These are phyloP conservation scores for Teratosphaeriaceae sp. DNA, from an alignment of 2,329 filamentous ascomycete genomes.

Conservation along the genomic window DNA sequence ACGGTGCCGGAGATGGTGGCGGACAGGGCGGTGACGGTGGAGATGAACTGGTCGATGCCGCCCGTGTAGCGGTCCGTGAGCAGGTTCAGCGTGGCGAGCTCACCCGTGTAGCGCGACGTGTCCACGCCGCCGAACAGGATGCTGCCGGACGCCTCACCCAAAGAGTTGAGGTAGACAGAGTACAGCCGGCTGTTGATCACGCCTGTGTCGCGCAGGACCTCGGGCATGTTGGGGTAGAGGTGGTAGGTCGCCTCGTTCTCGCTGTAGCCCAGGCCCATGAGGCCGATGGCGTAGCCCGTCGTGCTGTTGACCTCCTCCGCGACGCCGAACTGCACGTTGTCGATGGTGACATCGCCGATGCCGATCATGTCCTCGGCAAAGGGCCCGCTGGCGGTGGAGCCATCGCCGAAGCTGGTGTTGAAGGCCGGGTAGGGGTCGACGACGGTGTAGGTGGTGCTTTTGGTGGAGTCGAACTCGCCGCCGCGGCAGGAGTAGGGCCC, in stretches of 20 bases:
- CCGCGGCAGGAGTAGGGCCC: conserved; percentile 21
- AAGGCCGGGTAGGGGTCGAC: conserved; percentile 20
- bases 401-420: conserved; percentile 26
- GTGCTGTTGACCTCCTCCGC: conserved; percentile 22
- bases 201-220: conserved; percentile 24
- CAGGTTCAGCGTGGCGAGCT: conserved; percentile 26
- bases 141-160: conserved; percentile 19
- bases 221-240: conserved; percentile 28
- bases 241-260: conserved; percentile 21
- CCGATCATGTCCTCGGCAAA: conserved; percentile 23
- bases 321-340: conserved; percentile 26
- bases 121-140: conserved; percentile 32
- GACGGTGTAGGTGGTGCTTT: conserved; percentile 22
- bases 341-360: conserved; percentile 23
- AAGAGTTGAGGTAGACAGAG: conserved; percentile 27
- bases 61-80: conserved; percentile 14
- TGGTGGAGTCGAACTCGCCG: conserved; percentile 22
- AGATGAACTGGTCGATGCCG: conserved; percentile 22
- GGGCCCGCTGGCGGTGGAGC: conserved; percentile 21
- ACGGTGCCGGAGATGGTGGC: conserved; percentile 14
- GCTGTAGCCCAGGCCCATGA: conserved; percentile 28
- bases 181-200: conserved; percentile 27
- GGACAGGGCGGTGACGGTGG: conserved; percentile 22
- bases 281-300: conserved; percentile 23
- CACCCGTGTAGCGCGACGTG: conserved; percentile 23